These are phyloP conservation scores for Ceratonia siliqua DNA, from an alignment of 306 rosid species.

Conservation along the genomic window DNA sequence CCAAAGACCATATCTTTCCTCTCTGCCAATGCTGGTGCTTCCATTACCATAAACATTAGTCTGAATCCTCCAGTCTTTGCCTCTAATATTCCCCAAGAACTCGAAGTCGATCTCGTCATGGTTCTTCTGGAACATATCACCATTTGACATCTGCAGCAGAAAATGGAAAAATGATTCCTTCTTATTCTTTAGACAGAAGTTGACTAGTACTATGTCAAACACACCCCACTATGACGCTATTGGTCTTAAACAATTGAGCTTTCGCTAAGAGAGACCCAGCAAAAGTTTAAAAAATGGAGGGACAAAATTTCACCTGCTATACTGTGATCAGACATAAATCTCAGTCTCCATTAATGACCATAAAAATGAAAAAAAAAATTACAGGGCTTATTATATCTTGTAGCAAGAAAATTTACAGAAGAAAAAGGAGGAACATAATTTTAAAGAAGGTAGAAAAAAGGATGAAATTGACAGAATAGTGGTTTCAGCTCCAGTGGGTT, in stretches of 20 bases:
- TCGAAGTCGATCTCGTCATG: conserved; percentile 98
- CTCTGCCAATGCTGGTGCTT: conserved; percentile 86
- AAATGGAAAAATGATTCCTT: background rate
- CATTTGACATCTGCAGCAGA: conserved; percentile 81
- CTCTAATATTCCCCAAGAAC: conserved; percentile 93
- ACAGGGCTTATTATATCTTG: background rate
- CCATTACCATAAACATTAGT: conserved; percentile 97
- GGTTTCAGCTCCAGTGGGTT: background rate
- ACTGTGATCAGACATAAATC: background rate
- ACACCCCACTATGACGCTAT: background rate
- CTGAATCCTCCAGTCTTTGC: conserved; percentile 94
- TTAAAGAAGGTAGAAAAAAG: background rate
- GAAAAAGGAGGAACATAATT: background rate
- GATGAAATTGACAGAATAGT: background rate
- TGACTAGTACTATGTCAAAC: background rate
- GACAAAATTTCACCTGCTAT: background rate
- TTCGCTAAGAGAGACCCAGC: background rate
- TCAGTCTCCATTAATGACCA: conserved; percentile 1
- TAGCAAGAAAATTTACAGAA: background rate
- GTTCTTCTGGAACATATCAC: conserved; percentile 77
- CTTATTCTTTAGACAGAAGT: background rate
- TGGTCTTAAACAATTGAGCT: background rate
- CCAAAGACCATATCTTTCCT: conserved; percentile 89
- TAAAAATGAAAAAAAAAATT: conserved; percentile 23
- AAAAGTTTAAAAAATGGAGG: background rate